Conservation (phyloP, 768 basidiomycete genomes). For the Pleurotus tuber-regium region DNA sequence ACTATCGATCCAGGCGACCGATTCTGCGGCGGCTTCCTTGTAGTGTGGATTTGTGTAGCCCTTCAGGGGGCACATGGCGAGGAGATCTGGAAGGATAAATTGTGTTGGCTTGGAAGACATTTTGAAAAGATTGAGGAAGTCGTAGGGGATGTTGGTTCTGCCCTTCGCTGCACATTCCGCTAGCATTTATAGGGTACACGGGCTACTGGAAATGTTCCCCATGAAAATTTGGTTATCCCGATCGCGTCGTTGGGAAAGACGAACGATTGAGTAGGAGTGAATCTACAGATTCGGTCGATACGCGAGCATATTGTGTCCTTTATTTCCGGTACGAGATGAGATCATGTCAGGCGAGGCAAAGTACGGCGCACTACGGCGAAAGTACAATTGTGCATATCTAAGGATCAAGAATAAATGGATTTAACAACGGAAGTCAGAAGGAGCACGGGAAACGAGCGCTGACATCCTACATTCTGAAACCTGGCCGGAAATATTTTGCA, state of each 20-base stretch:
- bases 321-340: slow-evolving; percentile 7
- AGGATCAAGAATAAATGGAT: slow-evolving; percentile 6
- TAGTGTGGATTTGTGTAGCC: slow-evolving; percentile 58
- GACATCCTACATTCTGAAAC: slow-evolving; percentile 7
- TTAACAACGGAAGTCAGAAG: background rate
- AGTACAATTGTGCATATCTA: background rate
- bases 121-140: background rate
- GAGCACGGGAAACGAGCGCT: background rate
- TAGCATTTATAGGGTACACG: slow-evolving; percentile 8
- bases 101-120: slow-evolving; percentile 16
- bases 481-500: background rate
- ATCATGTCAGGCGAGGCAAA: background rate
- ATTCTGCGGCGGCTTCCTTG: slow-evolving; percentile 51
- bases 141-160: background rate
- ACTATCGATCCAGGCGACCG: slow-evolving; percentile 60
- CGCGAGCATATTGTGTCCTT: slow-evolving; percentile 4
- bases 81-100: slow-evolving; percentile 57
- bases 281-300: slow-evolving; percentile 8
- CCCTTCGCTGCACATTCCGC: background rate
- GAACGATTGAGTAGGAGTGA: background rate
- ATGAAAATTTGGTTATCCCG: slow-evolving; percentile 8
- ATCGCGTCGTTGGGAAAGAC: background rate
- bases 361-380: background rate
- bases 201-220: slow-evolving; percentile 1
- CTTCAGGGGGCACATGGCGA: slow-evolving; percentile 42